Conservation (phyloP, 352 stramenopile species). For the Globisporangium okanoganense region DNA sequence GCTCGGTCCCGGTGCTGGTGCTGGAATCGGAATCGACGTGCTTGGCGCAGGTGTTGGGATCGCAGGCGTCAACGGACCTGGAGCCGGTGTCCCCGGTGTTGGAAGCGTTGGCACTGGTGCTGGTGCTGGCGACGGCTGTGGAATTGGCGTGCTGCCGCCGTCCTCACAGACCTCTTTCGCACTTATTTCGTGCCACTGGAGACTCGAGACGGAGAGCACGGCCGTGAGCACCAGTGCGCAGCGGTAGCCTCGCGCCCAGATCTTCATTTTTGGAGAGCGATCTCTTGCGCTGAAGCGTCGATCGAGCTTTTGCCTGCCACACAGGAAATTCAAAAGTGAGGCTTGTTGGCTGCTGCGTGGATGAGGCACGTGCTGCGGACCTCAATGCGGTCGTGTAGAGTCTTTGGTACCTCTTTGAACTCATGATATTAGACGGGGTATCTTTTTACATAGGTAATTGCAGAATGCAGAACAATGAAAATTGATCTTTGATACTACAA, state of each 20-base stretch:
- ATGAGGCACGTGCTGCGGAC: neutral
- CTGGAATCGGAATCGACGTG: neutral
- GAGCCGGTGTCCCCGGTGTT: neutral
- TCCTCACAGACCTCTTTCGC: slow-evolving; percentile 2
- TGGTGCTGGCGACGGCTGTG: neutral
- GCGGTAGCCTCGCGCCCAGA: neutral
- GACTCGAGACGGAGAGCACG: neutral
- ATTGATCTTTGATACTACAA: no score
- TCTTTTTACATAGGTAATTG: neutral
- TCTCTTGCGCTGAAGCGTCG: neutral
- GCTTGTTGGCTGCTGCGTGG: neutral
- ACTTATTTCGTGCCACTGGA: neutral
- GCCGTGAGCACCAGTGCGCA: neutral
- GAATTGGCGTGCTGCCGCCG: neutral
- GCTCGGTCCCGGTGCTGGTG: neutral
- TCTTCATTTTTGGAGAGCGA: neutral
- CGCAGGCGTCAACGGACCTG: neutral
- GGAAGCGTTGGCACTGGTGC: neutral
- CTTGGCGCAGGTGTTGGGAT: neutral
- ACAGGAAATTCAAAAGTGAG: neutral
- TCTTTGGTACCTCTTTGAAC: neutral
- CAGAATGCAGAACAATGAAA: no score
- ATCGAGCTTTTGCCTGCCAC: neutral
- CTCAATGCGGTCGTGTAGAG: neutral
- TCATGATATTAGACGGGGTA: neutral